phyloP scores from a whole-genome alignment of 202 grass and related monocot species.

The Hordeum pubiflorum region DNA sequence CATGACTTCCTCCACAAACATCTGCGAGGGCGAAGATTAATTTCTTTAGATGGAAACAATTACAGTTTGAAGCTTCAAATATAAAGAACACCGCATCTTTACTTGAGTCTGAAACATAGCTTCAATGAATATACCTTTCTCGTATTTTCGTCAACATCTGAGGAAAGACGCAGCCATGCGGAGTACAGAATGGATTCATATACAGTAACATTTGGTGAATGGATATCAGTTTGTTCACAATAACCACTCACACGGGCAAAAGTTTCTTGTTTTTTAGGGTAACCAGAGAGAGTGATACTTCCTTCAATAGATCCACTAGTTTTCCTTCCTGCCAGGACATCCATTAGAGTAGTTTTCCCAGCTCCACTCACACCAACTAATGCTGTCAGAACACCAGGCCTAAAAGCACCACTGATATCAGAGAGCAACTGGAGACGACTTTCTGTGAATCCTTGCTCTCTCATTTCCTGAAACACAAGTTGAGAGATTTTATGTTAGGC shows the following conservation, averaged over 20 bases:
- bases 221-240: constrained; percentile 88
- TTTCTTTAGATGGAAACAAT: neutral
- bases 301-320: constrained; percentile 71
- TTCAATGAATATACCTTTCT: constrained; percentile 36
- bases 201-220: constrained; percentile 83
- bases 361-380: constrained; percentile 86
- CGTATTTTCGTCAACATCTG: constrained; percentile 38
- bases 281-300: constrained; percentile 64
- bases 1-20: too few relatives aligned
- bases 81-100: neutral
- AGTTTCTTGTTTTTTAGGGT: constrained; percentile 80
- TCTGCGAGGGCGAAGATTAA: too few relatives aligned
- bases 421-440: constrained; percentile 47
- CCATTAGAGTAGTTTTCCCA: constrained; percentile 91
- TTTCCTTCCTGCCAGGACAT: constrained; percentile 86
- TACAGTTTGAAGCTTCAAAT: neutral
- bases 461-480: constrained; percentile 65
- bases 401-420: constrained; percentile 75
- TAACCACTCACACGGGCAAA: constrained; percentile 85
- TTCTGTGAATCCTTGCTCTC: constrained; percentile 63
- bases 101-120: neutral
- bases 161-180: constrained; percentile 71
- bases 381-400: constrained; percentile 74
- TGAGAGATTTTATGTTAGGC: neutral
- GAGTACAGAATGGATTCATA: constrained; percentile 83